Evolutionary conservation across 768 basidiomycete genomes (phyloP), one percentile per base, ranked within the genome.

Genomic region (Sporobolomyces pararoseus): DNA sequence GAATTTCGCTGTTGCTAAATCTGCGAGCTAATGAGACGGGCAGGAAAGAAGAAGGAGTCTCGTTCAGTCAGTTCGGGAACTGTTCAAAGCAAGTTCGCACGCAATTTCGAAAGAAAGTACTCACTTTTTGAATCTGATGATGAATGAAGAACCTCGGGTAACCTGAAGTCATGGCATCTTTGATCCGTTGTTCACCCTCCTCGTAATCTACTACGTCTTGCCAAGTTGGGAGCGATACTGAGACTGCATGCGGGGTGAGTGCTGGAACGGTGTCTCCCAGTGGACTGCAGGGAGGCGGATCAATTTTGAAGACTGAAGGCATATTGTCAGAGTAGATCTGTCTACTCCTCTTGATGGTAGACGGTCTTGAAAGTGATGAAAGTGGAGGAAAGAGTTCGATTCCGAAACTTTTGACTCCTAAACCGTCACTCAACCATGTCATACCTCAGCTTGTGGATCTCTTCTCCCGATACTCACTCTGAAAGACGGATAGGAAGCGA

Each of bases 141-240:
- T 96, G 90, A 62, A 97, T 89, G 80, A 95, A 96, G 80, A 98
- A 98, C 61, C 95, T 82, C 0, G 95, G 95, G 77, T 98, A 99
- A 7, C 94, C 95, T 5, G 87, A 85, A 49, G 89, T 85, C 93
- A 95, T 91, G 9, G 80, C 82, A 65, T 89, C 84, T 1, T 89
- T 77, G 7, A 97, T 86, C 44, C 92, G 83, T 74, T 88, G 85
- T 13, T 89, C 87, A 23, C 91, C 91, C 75, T 91, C 88, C 79
- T 97, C 95, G 75, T 97, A 97, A 17, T 83, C 93, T 25, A 97
- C 86, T 75, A 88, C 90, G 79, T 97, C 94, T 37, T 82, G 81
- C 94, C 94, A 97, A 35, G 86, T 93, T 0, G 94, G 94, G 2
- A 97, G 83, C 12, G 91, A 93, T n/a, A 95, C 91, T 3, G 91